These are phyloP conservation scores for Penicillium parvum DNA, from an alignment of 495 filamentous ascomycete genomes.

Conservation along the genomic window DNA sequence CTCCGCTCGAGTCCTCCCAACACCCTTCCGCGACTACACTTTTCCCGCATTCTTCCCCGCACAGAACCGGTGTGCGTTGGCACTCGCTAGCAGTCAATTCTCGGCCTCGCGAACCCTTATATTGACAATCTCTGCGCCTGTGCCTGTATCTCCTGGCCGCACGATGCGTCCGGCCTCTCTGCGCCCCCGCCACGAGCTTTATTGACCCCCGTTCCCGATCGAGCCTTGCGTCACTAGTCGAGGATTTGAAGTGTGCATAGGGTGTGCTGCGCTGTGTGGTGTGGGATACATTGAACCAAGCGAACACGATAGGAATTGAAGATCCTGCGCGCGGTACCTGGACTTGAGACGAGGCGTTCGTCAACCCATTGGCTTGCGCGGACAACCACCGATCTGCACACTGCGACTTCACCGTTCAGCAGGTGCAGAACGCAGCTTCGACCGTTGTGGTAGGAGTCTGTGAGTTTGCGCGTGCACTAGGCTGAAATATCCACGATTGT, in stretches of 20 bases:
- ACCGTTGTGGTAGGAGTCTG: not conserved
- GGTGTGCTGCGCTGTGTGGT: too few species aligned
- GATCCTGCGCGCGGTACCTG: too few species aligned
- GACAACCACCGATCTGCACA: too few species aligned
- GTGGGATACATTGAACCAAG: too few species aligned
- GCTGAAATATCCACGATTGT: not conserved
- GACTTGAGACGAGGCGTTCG: too few species aligned
- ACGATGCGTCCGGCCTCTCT: constrained; percentile 34
- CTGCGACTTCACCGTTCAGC: too few species aligned
- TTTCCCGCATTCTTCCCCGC: constrained; percentile 3
- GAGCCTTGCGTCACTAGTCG: constrained; percentile 34
- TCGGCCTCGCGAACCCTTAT: not conserved
- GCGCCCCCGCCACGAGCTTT: constrained; percentile 20
- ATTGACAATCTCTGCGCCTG: constrained; percentile 1
- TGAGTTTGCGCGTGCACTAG: not conserved
- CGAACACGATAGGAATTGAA: too few species aligned
- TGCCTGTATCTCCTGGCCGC: constrained; percentile 7
- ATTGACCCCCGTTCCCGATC: constrained; percentile 10
- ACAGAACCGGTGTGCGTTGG: constrained; percentile 4
- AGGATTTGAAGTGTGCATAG: too few species aligned
- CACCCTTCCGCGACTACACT: too few species aligned
- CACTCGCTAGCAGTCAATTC: not conserved
- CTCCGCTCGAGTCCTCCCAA: not conserved
- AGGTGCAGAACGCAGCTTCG: too few species aligned
- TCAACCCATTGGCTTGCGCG: too few species aligned